These are phyloP conservation scores for Maudiozyma serrabonitensis DNA, from an alignment of 805 yeast species.

Conservation along the genomic window DNA sequence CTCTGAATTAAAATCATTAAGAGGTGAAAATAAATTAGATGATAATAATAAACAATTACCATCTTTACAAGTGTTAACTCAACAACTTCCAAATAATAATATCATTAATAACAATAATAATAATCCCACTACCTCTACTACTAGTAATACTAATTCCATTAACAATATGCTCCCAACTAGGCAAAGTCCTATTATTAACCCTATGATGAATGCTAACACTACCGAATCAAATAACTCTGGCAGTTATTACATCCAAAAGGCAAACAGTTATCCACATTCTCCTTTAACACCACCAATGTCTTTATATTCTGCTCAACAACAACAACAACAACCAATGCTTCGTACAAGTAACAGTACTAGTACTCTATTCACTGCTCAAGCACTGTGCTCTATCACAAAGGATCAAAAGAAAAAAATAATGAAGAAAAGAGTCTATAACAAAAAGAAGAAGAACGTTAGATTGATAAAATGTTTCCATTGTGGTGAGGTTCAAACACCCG, in stretches of 20 bases:
- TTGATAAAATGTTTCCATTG: constrained; percentile 50
- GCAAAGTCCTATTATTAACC: neutral
- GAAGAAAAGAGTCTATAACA: neutral
- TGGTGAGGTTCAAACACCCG: constrained; percentile 69
- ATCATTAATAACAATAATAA: neutral
- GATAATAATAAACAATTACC: neutral
- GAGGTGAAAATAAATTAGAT: neutral
- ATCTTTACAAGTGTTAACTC: neutral
- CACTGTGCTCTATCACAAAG: neutral
- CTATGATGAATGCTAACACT: neutral
- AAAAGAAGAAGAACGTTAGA: constrained; percentile 3
- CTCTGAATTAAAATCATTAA: neutral
- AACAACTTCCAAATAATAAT: neutral
- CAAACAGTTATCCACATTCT: neutral
- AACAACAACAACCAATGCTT: constrained; percentile 3
- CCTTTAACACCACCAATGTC: neutral
- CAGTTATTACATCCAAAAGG: neutral
- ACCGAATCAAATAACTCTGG: neutral
- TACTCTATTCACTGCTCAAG: neutral
- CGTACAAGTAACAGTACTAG: constrained; percentile 1
- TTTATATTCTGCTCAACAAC: neutral
- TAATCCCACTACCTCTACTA: neutral
- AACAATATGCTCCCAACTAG: neutral
- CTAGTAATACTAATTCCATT: neutral
- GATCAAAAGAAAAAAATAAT: neutral